Evolutionary conservation across 805 yeast genomes (phyloP).

Genomic region (Suhomyces tanzawaensis): DNA sequence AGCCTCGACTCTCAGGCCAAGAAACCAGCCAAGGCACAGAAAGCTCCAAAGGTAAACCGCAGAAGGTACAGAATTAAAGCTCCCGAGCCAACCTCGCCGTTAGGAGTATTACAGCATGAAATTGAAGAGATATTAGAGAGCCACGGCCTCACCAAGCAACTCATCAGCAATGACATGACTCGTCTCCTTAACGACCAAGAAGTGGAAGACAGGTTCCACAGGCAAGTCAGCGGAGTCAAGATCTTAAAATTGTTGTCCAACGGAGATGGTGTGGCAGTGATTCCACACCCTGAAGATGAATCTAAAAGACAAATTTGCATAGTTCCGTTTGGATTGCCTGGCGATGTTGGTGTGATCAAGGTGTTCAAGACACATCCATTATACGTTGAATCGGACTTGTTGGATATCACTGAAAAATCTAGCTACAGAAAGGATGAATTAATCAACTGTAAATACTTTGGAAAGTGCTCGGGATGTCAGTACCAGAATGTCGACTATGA

Average conservation of each 20-base stretch:
- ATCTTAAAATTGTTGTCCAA: conserved; percentile 63
- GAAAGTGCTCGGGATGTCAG: conserved; percentile 93
- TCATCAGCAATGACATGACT: conserved; percentile 63
- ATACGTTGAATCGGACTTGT: conserved; percentile 72
- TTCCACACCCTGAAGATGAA: conserved; percentile 53
- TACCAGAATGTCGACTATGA: conserved; percentile 76
- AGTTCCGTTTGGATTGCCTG: conserved; percentile 86
- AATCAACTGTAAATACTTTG: conserved; percentile 80
- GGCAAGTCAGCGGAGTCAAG: conserved; percentile 55
- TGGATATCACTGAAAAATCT: conserved; percentile 42
- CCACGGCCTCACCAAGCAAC: conserved; percentile 41
- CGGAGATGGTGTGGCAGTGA: conserved; percentile 83
- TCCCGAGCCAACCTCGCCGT: conserved; percentile 73
- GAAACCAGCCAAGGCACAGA: not conserved
- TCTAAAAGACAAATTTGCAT: conserved; percentile 59
- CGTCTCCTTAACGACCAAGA: conserved; percentile 59
- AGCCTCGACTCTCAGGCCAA: not conserved
- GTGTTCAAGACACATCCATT: conserved; percentile 76
- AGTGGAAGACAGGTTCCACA: conserved; percentile 50
- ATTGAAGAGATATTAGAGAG: conserved; percentile 56
- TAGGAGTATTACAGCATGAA: conserved; percentile 76
- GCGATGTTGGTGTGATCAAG: conserved; percentile 68
- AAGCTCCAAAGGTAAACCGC: conserved; percentile 20
- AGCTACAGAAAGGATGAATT: conserved; percentile 52
- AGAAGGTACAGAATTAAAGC: conserved; percentile 61